These are phyloP conservation scores for Phragmites australis DNA, from an alignment of 176 grass and related monocot species.

Conservation along the genomic window DNA sequence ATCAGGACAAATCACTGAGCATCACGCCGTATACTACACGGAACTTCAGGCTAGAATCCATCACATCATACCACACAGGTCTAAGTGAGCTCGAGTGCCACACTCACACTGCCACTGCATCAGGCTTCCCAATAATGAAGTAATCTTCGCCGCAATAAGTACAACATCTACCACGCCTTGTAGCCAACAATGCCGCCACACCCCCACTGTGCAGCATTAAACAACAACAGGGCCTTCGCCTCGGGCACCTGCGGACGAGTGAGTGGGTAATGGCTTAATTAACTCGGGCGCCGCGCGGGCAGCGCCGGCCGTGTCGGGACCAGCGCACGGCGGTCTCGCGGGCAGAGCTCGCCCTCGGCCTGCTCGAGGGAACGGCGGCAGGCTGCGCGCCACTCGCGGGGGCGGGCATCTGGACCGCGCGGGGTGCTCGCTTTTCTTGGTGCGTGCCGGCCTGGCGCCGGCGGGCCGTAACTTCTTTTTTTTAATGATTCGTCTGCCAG, in stretches of 20 bases:
- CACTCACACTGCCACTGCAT: neutral
- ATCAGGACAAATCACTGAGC: conserved; percentile 23
- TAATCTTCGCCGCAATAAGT: conserved; percentile 27
- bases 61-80: neutral
- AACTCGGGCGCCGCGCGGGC: neutral
- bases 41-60: neutral
- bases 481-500: neutral
- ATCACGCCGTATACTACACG: too few relatives aligned
- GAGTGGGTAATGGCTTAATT: neutral
- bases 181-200: neutral
- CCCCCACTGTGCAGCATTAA: neutral
- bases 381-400: neutral
- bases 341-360: neutral
- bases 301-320: neutral
- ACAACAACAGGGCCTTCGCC: neutral
- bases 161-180: conserved; percentile 14
- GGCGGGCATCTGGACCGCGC: neutral
- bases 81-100: neutral
- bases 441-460: neutral
- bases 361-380: neutral
- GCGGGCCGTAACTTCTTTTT: neutral
- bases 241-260: neutral
- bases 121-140: conserved; percentile 6
- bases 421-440: neutral
- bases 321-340: neutral